Evolutionary conservation across 2,329 filamentous ascomycete genomes (phyloP).

Genomic region (Plenodomus biglobosus): DNA sequence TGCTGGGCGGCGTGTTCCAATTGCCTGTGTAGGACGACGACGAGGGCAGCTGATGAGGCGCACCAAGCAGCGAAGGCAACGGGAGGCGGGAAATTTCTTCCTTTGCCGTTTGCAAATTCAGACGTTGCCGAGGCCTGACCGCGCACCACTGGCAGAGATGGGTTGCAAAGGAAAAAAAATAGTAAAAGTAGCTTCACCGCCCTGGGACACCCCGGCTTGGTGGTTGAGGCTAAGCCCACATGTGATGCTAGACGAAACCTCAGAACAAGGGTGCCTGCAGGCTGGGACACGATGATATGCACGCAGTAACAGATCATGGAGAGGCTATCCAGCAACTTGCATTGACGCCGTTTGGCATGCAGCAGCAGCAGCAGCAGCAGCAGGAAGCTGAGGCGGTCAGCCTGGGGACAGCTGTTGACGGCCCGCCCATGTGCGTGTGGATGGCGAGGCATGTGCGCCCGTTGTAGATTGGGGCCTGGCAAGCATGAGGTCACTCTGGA

Average conservation of each 20-base stretch:
- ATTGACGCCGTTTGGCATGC: constrained; percentile 22
- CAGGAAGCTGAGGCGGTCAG: constrained; percentile 36
- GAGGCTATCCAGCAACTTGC: constrained; percentile 15
- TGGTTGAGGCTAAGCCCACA: constrained; percentile 37
- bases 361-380: constrained; percentile 6
- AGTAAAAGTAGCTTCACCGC: constrained; percentile 37
- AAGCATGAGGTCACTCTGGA: constrained; percentile 19
- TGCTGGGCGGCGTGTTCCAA: neutral
- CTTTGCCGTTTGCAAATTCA: constrained; percentile 2
- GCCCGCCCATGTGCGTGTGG: constrained; percentile 19
- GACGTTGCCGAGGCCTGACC: constrained; percentile 18
- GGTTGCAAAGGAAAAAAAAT: constrained; percentile 22
- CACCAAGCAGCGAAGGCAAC: neutral
- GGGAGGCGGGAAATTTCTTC: neutral
- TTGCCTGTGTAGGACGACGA: neutral
- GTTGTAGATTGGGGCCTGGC: constrained; percentile 8
- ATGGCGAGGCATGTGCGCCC: neutral
- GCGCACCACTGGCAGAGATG: constrained; percentile 12
- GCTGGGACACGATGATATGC: constrained; percentile 35
- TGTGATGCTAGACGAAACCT: constrained; percentile 25
- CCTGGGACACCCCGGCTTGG: constrained; percentile 24
- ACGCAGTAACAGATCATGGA: constrained; percentile 38
- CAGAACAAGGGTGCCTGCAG: constrained; percentile 26
- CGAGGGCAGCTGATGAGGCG: too few species aligned
- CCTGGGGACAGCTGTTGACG: constrained; percentile 19